Evolutionary conservation across 441 rosid species (phyloP).

Genomic region (Arabidopsis lyrata): DNA sequence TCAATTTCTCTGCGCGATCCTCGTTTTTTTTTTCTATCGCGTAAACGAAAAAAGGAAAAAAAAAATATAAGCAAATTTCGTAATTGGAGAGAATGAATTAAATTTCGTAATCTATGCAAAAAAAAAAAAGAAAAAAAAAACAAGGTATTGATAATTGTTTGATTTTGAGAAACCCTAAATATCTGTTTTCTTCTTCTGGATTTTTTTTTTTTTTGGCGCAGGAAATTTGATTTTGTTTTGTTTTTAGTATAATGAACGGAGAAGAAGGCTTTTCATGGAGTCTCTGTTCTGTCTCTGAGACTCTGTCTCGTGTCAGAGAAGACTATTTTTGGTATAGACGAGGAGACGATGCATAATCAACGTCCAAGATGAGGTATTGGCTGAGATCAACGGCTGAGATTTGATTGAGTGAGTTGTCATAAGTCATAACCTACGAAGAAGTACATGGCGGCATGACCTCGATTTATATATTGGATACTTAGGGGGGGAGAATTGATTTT

Average conservation of each 20-base stretch:
- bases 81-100: conserved; percentile 3
- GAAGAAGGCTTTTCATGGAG: conserved; percentile 23
- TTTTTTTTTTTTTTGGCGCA: neutral
- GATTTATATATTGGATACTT: neutral
- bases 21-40: neutral
- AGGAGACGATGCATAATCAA: conserved; percentile 17
- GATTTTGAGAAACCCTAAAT: conserved; percentile 19
- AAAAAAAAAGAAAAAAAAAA: no score
- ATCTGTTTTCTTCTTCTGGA: neutral
- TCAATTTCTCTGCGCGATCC: conserved; percentile 17
- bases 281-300: conserved; percentile 9
- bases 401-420: conserved; percentile 19
- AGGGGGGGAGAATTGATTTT: neutral
- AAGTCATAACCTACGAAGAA: neutral
- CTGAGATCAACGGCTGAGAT: conserved; percentile 29
- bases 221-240: conserved; percentile 1
- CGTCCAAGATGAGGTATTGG: conserved; percentile 13
- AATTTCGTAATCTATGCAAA: neutral
- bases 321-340: conserved; percentile 23
- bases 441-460: conserved; percentile 30
- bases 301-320: conserved; percentile 24
- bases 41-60: neutral
- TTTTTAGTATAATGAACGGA: conserved; percentile 2
- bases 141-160: neutral
- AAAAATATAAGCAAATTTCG: neutral